These are phyloP conservation scores for Dictyostelium intermedium DNA, from an alignment of 78 protist species.

Conservation along the genomic window DNA sequence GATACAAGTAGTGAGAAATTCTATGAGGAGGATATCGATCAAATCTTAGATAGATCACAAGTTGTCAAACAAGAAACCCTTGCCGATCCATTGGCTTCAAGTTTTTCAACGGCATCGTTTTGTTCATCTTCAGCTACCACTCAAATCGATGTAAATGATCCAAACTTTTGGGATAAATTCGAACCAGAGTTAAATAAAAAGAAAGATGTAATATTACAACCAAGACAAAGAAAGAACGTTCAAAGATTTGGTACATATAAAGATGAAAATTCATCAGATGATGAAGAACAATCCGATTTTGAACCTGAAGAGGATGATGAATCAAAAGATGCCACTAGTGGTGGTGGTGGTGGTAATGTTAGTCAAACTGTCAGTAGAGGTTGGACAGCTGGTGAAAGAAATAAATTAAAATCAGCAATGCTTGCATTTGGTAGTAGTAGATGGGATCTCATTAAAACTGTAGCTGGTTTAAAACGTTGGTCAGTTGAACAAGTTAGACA, in stretches of 20 bases:
- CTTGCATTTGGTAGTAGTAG: constrained; percentile 69
- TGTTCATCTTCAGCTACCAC: constrained; percentile 29
- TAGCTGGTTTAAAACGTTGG: constrained; percentile 49
- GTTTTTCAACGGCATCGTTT: constrained; percentile 83
- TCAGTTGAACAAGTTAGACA: constrained; percentile 41
- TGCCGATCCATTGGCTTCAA: constrained; percentile 6
- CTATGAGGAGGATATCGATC: constrained; percentile 89
- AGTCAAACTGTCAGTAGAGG: neutral
- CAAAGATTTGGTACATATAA: constrained; percentile 51
- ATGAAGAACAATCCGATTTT: constrained; percentile 40
- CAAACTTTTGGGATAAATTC: constrained; percentile 87
- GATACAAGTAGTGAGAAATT: constrained; percentile 69
- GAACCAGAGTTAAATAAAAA: constrained; percentile 46
- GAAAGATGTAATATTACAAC: neutral
- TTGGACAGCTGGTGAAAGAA: constrained; percentile 67
- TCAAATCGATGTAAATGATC: constrained; percentile 83
- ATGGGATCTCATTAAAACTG: constrained; percentile 56
- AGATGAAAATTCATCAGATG: constrained; percentile 17
- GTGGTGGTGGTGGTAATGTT: neutral
- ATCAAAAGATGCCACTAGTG: neutral
- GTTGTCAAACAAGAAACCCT: constrained; percentile 41
- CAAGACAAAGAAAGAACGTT: constrained; percentile 63
- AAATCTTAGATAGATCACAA: constrained; percentile 65
- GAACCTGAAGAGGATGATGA: constrained; percentile 71
- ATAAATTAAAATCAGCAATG: constrained; percentile 54